Evolutionary conservation across 176 grass and related monocot genomes (phyloP).

Genomic region (Zea mays): Zm-B73-REFERENCE-NAM-5.0 NC_050097.1:191686001-191686500

Average conservation of each 20-base stretch:
- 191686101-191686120: not conserved
- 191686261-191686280: not conserved
- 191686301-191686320: not conserved
- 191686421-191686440: too few relatives aligned
- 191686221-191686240: not conserved
- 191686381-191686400: too few relatives aligned
- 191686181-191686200: not conserved
- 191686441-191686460: too few relatives aligned
- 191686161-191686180: not conserved
- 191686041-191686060: conserved; percentile 15
- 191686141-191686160: not conserved
- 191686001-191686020: not conserved
- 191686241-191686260: not conserved
- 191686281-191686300: not conserved
- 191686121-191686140: not conserved
- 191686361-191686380: too few relatives aligned
- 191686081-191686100: not conserved
- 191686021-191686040: not conserved
- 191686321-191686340: not conserved
- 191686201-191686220: not conserved
- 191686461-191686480: too few relatives aligned
- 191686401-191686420: too few relatives aligned
- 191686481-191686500: too few relatives aligned
- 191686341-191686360: too few relatives aligned
- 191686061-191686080: not conserved